A percentile compares a stretch with the other conserved stretches of the same genome.
phyloP scores from a whole-genome alignment of 176 grass and related monocot species.

The Microstegium vimineum region DNA sequence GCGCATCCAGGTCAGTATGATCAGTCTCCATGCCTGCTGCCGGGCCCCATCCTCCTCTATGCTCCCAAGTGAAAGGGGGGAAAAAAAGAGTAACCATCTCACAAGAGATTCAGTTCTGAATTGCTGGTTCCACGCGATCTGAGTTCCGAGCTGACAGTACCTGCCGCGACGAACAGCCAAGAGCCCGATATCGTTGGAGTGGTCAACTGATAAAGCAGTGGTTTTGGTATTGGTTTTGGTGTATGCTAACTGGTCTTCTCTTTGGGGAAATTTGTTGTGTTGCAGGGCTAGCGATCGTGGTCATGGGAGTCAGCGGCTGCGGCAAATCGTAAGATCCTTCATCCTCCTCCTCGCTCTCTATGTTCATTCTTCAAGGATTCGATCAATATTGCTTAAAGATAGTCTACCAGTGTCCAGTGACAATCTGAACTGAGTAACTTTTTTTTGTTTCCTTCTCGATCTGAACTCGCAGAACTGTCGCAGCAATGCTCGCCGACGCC shows the following conservation, averaged over 20 bases:
- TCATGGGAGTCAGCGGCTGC: slow-evolving; percentile 87
- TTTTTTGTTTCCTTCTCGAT: not conserved
- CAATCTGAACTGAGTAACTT: not conserved
- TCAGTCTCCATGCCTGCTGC: not conserved
- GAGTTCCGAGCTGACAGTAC: not conserved
- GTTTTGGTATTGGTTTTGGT: no score
- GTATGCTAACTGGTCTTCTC: not conserved
- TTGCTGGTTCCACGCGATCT: no score
- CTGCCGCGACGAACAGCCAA: not conserved
- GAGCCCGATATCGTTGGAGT: not conserved
- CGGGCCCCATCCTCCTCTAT: no score
- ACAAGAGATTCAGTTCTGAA: no score
- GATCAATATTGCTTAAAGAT: not conserved
- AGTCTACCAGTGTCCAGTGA: not conserved
- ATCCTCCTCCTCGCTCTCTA: not conserved
- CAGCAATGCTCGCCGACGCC: slow-evolving; percentile 55
- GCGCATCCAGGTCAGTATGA: slow-evolving; percentile 1
- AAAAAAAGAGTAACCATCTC: no score
- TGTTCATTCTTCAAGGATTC: not conserved
- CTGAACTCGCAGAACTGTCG: slow-evolving; percentile 55
- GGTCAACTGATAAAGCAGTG: no score
- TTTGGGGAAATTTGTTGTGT: not conserved
- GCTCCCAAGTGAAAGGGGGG: no score
- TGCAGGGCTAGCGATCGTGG: slow-evolving; percentile 68
- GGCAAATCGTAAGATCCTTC: slow-evolving; percentile 79